Evolutionary conservation across 768 basidiomycete species (phyloP), one percentile per base, ranked within the genome.

Genomic region (Naganishia vaughanmartiniae): DNA sequence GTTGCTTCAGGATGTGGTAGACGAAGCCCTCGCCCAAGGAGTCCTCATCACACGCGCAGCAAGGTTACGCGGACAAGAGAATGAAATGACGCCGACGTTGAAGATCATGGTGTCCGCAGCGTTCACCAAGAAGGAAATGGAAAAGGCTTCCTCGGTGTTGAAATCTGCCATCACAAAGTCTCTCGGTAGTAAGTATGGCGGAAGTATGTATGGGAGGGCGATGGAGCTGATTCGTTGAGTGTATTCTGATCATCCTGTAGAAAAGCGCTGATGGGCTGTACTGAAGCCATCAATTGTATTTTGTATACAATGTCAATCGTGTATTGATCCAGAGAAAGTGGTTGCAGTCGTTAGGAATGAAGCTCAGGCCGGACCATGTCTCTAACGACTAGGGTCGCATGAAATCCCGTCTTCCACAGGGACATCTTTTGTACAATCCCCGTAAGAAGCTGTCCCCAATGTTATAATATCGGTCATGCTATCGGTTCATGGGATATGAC

Each of bases 1-100:
- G 48, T 69, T 92, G 30, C 78, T 99, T 74, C 94, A 98, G 82
- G 92, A 95, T 65, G 87, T 98, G 15, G 93, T 97, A 17, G 95
- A 97, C 71, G 91, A 96, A 76, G 85, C 86, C 0, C 83, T 92
- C 51, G 90, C 91, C 73, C 69, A 73, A 14, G 93, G 92, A 12
- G 89, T 99, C 54, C 84, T 97, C 75, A 83, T 96, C 70, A 94
- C 92, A 2, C 86, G 91, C 28, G 89, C 92, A 51, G 90, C 90
- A 83, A 82, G 92, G 69, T 79, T 96, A 74, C 86, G 86, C 60
- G 88, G 89, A 6, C 93, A 96, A 82, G 95, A 99, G 84, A 83
- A 87, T 73, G 92, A 96, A 79, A 85, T 87, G 19, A 84, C 88
- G 55, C 93, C 96, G 45, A 91, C 90, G 75, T 87, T 98, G 71